Conservation (phyloP, 176 grass and related monocot genomes). For the Poa pratensis region DNA sequence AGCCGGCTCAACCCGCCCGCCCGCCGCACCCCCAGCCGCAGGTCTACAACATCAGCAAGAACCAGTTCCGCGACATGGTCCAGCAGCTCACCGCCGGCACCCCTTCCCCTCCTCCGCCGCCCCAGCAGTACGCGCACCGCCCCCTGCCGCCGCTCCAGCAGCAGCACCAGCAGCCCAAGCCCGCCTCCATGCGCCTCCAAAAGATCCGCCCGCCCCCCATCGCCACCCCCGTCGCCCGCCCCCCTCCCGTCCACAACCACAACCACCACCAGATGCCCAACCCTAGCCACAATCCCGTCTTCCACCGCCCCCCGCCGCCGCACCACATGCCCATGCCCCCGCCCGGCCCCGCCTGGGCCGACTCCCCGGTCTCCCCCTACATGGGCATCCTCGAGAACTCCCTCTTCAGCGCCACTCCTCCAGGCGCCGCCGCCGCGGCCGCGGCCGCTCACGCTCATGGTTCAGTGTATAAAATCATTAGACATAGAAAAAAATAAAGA, state of each 20-base stretch:
- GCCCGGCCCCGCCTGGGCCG: conserved; percentile 52
- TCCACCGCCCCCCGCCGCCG: conserved; percentile 48
- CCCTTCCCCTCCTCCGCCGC: conserved; percentile 55
- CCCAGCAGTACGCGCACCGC: conserved; percentile 37
- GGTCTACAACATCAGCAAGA: conserved; percentile 99
- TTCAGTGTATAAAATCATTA: too few species aligned
- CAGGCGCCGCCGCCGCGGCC: conserved; percentile 28
- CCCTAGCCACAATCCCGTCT: conserved; percentile 45
- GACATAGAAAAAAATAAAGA: too few species aligned
- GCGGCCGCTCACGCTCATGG: neutral
- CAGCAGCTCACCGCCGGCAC: conserved; percentile 97
- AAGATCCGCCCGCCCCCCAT: conserved; percentile 84
- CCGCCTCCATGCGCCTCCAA: conserved; percentile 71
- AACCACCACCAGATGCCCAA: conserved; percentile 51
- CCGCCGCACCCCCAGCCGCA: conserved; percentile 84
- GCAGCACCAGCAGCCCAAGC: conserved; percentile 50
- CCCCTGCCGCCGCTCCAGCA: conserved; percentile 41
- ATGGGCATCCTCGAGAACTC: conserved; percentile 84
- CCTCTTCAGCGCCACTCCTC: conserved; percentile 63
- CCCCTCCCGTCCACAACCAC: conserved; percentile 53
- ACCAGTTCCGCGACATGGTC: conserved; percentile 93
- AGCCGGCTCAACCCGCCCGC: conserved; percentile 39
- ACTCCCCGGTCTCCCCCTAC: conserved; percentile 78
- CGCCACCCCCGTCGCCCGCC: conserved; percentile 55
- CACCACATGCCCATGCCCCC: conserved; percentile 30